Conservation (phyloP, 257 asterid genomes). For the Asclepias syriaca region DNA sequence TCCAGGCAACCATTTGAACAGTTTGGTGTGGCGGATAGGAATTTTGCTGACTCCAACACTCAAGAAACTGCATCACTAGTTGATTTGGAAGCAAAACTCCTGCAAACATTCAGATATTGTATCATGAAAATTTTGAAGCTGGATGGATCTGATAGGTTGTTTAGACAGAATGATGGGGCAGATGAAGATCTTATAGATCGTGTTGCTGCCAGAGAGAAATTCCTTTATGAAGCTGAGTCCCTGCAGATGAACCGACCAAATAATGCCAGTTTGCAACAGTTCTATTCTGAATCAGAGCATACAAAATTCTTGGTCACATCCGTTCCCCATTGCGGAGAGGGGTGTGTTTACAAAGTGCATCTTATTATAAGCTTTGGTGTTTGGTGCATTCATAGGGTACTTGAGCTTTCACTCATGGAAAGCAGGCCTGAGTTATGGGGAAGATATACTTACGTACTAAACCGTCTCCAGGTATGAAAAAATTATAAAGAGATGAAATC, state of each 20-base stretch:
- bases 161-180: constrained; percentile 83
- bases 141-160: constrained; percentile 89
- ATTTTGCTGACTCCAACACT: constrained; percentile 27
- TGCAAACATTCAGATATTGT: constrained; percentile 81
- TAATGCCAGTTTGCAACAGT: constrained; percentile 20
- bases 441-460: constrained; percentile 83
- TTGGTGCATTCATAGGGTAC: constrained; percentile 95
- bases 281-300: constrained; percentile 39
- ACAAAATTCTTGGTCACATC: constrained; percentile 52
- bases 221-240: constrained; percentile 63
- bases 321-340: constrained; percentile 93
- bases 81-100: constrained; percentile 70
- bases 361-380: constrained; percentile 90
- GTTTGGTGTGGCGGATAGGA: constrained; percentile 80
- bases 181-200: constrained; percentile 93
- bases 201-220: constrained; percentile 83
- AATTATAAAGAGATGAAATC: background rate
- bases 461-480: constrained; percentile 82
- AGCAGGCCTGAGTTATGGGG: constrained; percentile 99
- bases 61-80: constrained; percentile 43
- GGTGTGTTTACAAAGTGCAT: constrained; percentile 77
- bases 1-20: constrained; percentile 81
- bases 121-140: constrained; percentile 70
- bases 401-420: constrained; percentile 89
- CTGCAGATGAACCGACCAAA: constrained; percentile 24